Conservation (phyloP, 2,329 filamentous ascomycete species). For the Boeremia exigua region DNA sequence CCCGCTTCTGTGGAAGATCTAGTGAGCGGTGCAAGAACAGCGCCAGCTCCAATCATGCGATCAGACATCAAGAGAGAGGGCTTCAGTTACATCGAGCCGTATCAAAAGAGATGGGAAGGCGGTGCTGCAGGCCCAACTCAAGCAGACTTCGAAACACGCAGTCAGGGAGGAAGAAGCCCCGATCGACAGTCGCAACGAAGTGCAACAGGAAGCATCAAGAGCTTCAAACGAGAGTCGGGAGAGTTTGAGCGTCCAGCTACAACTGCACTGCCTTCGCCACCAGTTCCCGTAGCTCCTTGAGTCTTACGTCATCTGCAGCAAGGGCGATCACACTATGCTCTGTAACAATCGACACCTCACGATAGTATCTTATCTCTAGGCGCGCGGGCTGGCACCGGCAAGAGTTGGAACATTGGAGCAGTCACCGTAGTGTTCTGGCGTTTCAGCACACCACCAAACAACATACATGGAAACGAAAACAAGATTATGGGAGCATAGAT, state of each 20-base stretch:
- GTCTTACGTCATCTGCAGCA: not conserved
- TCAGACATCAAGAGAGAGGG: constrained; percentile 39
- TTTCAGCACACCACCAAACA: constrained; percentile 6
- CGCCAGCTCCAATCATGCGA: constrained; percentile 38
- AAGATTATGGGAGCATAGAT: constrained; percentile 25
- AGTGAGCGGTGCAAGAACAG: constrained; percentile 45
- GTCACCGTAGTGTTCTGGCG: constrained; percentile 2
- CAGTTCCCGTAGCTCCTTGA: constrained; percentile 24
- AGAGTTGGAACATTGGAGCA: constrained; percentile 21
- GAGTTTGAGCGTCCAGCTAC: constrained; percentile 31
- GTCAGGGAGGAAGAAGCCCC: constrained; percentile 39
- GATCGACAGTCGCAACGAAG: constrained; percentile 45
- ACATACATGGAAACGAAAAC: constrained; percentile 25
- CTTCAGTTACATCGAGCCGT: constrained; percentile 37
- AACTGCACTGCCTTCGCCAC: constrained; percentile 27
- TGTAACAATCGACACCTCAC: constrained; percentile 1
- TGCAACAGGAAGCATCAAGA: constrained; percentile 42
- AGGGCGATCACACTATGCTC: not conserved
- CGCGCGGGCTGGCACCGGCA: constrained; percentile 40
- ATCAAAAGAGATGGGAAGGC: constrained; percentile 40
- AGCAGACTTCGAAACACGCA: constrained; percentile 34
- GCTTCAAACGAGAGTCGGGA: constrained; percentile 42
- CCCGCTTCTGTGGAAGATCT: constrained; percentile 42
- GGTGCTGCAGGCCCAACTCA: constrained; percentile 28
- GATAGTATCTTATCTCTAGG: constrained; percentile 16